These are phyloP conservation scores for Daldinia concentrica DNA, from an alignment of 495 filamentous ascomycete genomes.

Conservation along the genomic window DNA sequence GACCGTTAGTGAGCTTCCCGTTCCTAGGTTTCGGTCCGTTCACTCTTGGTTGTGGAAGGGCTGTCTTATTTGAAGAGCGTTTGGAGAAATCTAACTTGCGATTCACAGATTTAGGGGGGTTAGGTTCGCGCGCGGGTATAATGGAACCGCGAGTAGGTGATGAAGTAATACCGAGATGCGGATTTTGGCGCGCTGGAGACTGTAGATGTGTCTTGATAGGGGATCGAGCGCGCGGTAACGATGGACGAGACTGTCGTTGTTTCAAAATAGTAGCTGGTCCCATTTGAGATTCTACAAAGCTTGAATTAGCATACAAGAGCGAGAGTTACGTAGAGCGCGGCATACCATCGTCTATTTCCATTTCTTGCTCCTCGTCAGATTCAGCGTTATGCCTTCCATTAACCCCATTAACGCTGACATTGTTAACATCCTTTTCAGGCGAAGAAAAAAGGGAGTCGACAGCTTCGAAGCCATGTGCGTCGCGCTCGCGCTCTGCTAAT, in stretches of 20 bases:
- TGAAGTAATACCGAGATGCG: constrained; percentile 54
- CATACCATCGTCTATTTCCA: constrained; percentile 49
- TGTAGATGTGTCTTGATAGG: constrained; percentile 66
- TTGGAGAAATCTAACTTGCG: constrained; percentile 56
- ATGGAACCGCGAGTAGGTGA: constrained; percentile 51
- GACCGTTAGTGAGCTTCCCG: constrained; percentile 28
- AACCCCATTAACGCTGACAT: constrained; percentile 36
- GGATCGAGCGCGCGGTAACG: constrained; percentile 58
- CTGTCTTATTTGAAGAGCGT: constrained; percentile 19
- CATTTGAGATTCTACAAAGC: constrained; percentile 43
- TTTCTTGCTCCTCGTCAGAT: constrained; percentile 47
- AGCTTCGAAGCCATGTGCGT: constrained; percentile 91
- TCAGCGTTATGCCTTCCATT: constrained; percentile 34
- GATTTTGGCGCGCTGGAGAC: constrained; percentile 63
- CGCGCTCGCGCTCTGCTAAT: constrained; percentile 81
- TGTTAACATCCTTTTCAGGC: constrained; percentile 67
- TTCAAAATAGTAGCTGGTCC: constrained; percentile 45
- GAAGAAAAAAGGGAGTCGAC: constrained; percentile 90
- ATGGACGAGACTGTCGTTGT: constrained; percentile 42
- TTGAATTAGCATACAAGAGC: constrained; percentile 23
- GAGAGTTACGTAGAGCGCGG: neutral
- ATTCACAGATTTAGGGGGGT: constrained; percentile 41
- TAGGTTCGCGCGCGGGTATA: constrained; percentile 38
- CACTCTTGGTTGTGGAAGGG: constrained; percentile 38
- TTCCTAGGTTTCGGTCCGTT: constrained; percentile 27